These are phyloP conservation scores for Veloporphyrellus conicus DNA, from an alignment of 1,284 basidiomycete species.

Conservation along the genomic window DNA sequence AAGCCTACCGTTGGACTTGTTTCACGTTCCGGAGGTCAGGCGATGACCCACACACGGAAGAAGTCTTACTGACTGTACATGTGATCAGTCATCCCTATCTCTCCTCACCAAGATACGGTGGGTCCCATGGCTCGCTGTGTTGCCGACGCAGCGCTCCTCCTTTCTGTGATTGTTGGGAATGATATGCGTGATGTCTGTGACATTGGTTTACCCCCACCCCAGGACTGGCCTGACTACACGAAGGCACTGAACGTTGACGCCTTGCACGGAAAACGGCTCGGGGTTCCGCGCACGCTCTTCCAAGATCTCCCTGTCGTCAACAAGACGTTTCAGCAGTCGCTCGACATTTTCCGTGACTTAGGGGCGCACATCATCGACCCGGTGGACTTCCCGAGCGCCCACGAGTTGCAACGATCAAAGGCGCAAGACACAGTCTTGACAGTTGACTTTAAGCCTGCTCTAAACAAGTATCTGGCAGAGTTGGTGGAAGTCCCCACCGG, in stretches of 20 bases:
- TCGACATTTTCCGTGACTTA: conserved; percentile 36
- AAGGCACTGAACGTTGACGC: conserved; percentile 34
- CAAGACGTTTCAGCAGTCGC: conserved; percentile 35
- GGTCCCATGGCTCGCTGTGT: conserved; percentile 47
- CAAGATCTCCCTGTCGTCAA: conserved; percentile 9
- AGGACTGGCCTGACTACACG: conserved; percentile 40
- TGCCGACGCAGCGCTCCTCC: conserved; percentile 43
- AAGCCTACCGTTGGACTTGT: conserved; percentile 41
- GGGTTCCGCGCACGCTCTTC: conserved; percentile 37
- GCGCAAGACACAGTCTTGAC: conserved; percentile 37
- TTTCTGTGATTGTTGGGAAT: conserved; percentile 42
- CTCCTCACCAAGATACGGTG: conserved; percentile 47
- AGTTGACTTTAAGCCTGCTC: conserved; percentile 43
- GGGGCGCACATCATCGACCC: conserved; percentile 45
- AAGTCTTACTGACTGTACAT: background rate
- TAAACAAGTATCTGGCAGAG: conserved; percentile 36
- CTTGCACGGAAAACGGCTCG: conserved; percentile 40
- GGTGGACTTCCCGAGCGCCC: conserved; percentile 39
- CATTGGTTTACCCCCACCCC: conserved; percentile 42
- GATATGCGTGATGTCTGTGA: conserved; percentile 42
- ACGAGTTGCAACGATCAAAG: conserved; percentile 31
- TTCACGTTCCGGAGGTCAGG: conserved; percentile 46
- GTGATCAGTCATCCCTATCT: conserved; percentile 46
- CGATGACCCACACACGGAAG: background rate
- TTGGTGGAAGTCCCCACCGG: conserved; percentile 27